phyloP scores from a whole-genome alignment of 331 rosid genomes.

The Rosa hybrid region DNA sequence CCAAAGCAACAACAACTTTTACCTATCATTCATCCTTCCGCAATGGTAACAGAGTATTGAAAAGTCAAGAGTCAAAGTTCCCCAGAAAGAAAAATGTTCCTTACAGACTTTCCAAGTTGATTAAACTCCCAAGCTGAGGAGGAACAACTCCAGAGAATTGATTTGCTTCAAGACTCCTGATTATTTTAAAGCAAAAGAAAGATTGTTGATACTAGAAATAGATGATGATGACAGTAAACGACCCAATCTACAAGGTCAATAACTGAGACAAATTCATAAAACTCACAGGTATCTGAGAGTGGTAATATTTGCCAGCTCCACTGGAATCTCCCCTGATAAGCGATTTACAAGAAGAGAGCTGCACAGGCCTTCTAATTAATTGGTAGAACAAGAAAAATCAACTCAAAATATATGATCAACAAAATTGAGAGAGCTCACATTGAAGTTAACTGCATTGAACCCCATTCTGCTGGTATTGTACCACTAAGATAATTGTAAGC shows the following conservation, averaged over 20 bases:
- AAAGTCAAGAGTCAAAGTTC: conserved; percentile 4
- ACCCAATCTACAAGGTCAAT: neutral
- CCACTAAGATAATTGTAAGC: conserved; percentile 67
- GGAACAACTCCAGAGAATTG: conserved; percentile 63
- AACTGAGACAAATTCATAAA: neutral
- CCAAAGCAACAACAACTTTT: conserved; percentile 20
- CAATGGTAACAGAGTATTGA: conserved; percentile 6
- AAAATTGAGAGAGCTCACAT: conserved; percentile 48
- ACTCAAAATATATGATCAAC: conserved; percentile 10
- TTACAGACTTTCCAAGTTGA: conserved; percentile 63
- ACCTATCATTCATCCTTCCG: conserved; percentile 18
- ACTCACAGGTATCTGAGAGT: conserved; percentile 65
- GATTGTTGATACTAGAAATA: neutral
- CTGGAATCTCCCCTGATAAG: conserved; percentile 78
- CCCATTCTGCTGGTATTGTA: conserved; percentile 78
- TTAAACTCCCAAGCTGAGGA: conserved; percentile 60
- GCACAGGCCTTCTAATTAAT: conserved; percentile 40
- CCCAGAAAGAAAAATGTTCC: conserved; percentile 24
- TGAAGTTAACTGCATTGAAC: conserved; percentile 43
- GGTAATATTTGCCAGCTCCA: conserved; percentile 62
- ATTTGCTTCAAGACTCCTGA: conserved; percentile 69
- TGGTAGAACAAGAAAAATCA: conserved; percentile 22
- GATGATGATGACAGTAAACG: neutral
- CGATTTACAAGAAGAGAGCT: conserved; percentile 72
- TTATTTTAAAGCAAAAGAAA: conserved; percentile 6